Conservation (phyloP, 805 yeast species). For the Saccharomyces kudriavzevii region DNA sequence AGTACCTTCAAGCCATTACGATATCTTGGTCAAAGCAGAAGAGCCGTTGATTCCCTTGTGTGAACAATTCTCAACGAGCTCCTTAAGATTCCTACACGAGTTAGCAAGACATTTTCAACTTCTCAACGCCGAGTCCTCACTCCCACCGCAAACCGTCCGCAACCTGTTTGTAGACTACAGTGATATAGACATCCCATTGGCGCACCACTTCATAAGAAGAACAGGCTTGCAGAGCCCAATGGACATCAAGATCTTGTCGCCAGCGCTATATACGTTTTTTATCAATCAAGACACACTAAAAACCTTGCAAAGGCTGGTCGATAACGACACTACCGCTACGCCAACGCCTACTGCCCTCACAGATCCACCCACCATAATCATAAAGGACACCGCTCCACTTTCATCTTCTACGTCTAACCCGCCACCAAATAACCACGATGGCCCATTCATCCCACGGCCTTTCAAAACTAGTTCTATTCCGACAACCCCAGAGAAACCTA, state of each 20-base stretch:
- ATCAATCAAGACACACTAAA: background rate
- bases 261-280: conserved; percentile 1
- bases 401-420: background rate
- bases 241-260: background rate
- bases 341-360: background rate
- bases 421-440: conserved; percentile 2
- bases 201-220: background rate
- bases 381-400: background rate
- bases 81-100: conserved; percentile 3
- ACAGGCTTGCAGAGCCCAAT: background rate
- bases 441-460: conserved; percentile 17
- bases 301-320: background rate
- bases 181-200: background rate
- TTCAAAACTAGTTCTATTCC: conserved; percentile 16
- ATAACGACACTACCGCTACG: background rate
- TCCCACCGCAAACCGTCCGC: background rate
- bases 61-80: conserved; percentile 3
- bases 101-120: conserved; percentile 2
- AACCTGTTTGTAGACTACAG: background rate
- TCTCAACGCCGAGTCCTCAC: background rate
- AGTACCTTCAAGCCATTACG: conserved; percentile 9
- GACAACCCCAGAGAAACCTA: conserved; percentile 1
- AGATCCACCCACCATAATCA: conserved; percentile 1
- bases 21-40: background rate
- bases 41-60: conserved; percentile 1